Base-by-base conservation (phyloP, 768 basidiomycete genomes). In the Punctularia strigosozonata region DNA sequence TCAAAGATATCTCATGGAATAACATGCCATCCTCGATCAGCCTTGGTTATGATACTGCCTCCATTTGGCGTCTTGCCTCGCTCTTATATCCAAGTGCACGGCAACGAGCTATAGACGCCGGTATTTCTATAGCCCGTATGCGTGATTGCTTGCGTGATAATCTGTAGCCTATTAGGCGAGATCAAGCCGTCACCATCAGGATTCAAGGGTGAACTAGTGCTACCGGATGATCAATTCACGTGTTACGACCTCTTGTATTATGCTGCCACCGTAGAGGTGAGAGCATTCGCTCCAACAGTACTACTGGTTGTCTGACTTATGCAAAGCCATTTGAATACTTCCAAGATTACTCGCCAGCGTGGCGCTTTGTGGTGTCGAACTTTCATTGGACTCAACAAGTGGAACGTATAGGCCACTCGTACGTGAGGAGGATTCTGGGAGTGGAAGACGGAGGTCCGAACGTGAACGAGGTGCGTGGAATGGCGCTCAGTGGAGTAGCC, bases 361-460 rank as follows among this genome's bases (percentile, higher is more conserved):
- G 64, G 64, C 46, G 55, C 41, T 48, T 54, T 32, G 61, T 64
- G 4, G 53, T 51, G 26, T 43, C 43, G 33, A 42, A 64, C 43
- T 49, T 62, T 31, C 55, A 51, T 25, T 65, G 62, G 62, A 50
- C 56, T 3, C 18, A 38, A 20, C 46, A 43, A 5, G 48, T 65
- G 37, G 50, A 60, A 39, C 21, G 21, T 7, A 46, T 65, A n/a
- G 53, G 55, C 3, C 35, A 46, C 12, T 43, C 42, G 13, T 62
- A 63, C 39, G 42, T 64, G 25, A 46, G 50, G 35, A 49, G 49
- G 12, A 49, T 50, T 0, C 53, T 64, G 17, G 53, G 44, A 0
- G 36, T 61, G 1, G 38, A 49, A 3, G 46, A 46, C 13, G 45
- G 51, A 7, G n/a, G n/a, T n/a, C n/a, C n/a, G n/a, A n/a, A n/a